Evolutionary conservation across 2,329 filamentous ascomycete species (phyloP).

Genomic region (Claviceps arundinis): DNA sequence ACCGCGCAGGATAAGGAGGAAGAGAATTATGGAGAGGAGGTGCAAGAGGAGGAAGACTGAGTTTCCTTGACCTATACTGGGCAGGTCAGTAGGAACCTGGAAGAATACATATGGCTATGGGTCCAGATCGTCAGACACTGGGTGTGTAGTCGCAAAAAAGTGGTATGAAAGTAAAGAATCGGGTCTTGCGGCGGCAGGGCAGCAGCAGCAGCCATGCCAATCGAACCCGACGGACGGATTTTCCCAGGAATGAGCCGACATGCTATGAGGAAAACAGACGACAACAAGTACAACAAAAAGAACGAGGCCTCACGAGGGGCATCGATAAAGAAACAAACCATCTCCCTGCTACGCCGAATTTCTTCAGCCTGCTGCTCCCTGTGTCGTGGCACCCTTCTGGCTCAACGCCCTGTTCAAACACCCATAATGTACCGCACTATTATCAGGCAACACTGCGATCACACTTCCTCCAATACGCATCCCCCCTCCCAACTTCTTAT

Average conservation of each 20-base stretch:
- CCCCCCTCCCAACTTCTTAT: constrained; percentile 73
- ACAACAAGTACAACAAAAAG: neutral
- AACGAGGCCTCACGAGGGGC: neutral
- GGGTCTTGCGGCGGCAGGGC: neutral
- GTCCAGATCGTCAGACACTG: neutral
- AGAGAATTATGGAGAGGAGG: constrained; percentile 77
- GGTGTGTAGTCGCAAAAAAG: neutral
- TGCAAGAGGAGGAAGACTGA: constrained; percentile 46
- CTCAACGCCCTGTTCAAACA: constrained; percentile 46
- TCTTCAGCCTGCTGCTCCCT: constrained; percentile 23
- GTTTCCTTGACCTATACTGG: neutral
- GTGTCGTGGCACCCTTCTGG: constrained; percentile 19
- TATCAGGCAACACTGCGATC: constrained; percentile 78
- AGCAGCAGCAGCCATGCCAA: neutral
- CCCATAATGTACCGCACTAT: constrained; percentile 68
- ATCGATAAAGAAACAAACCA: neutral
- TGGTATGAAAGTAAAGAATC: constrained; percentile 16
- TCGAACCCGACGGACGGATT: neutral
- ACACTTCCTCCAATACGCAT: constrained; percentile 87
- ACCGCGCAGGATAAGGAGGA: constrained; percentile 42
- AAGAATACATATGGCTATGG: neutral
- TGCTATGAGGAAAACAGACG: neutral
- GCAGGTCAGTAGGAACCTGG: neutral
- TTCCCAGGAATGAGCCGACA: neutral
- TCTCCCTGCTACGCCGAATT: constrained; percentile 13